Percentiles rank a stretch among this genome's conserved stretches.
phyloP scores from a whole-genome alignment of 768 basidiomycete genomes.

The Sporobolomyces phaffii region DNA sequence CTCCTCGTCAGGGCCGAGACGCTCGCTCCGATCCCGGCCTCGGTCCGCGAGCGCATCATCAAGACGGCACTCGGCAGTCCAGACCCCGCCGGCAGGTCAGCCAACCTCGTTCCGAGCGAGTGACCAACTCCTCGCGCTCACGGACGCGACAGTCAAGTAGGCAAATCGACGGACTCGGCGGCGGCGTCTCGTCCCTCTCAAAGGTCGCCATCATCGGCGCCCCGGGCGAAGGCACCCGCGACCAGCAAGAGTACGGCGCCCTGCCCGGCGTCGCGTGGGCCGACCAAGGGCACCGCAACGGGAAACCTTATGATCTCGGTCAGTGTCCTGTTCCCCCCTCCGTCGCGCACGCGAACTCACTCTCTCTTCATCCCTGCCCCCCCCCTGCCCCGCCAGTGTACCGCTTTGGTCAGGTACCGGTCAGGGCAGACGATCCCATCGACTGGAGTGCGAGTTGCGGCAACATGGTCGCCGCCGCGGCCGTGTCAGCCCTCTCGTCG shows the following conservation, averaged over 20 bases:
- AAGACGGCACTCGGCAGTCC: constrained; percentile 31
- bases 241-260: background rate
- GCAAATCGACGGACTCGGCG: constrained; percentile 20
- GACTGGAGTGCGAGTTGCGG: constrained; percentile 37
- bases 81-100: constrained; percentile 21
- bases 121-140: too few relatives aligned
- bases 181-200: constrained; percentile 24
- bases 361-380: background rate
- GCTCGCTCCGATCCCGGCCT: constrained; percentile 15
- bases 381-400: constrained; percentile 9
- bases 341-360: too few relatives aligned
- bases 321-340: background rate
- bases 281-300: constrained; percentile 16
- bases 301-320: constrained; percentile 19
- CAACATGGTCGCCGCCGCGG: constrained; percentile 35
- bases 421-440: constrained; percentile 8
- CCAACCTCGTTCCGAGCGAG: background rate
- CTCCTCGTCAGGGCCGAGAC: constrained; percentile 28
- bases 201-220: constrained; percentile 28
- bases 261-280: constrained; percentile 34
- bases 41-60: constrained; percentile 29
- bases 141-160: too few relatives aligned
- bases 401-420: constrained; percentile 37
- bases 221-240: constrained; percentile 17
- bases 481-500: background rate